Percentiles rank a stretch among this genome's conserved stretches.
Evolutionary conservation across 192 early-diverging fungal genomes (phyloP).

Genomic region (Allomyces arbusculus): DNA sequence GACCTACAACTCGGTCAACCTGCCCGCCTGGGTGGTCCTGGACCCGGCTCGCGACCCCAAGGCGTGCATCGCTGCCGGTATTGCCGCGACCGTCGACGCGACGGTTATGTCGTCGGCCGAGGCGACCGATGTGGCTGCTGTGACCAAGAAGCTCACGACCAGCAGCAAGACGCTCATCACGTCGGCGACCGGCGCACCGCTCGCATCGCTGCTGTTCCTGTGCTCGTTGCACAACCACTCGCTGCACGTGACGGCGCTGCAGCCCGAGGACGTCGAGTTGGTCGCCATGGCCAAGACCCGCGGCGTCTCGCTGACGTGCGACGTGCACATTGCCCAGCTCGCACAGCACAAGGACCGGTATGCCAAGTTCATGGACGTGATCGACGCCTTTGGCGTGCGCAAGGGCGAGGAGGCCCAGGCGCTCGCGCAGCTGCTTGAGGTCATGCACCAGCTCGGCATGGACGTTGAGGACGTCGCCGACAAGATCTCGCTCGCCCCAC

Average conservation of each 20-base stretch:
- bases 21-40: constrained; percentile 57
- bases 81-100: constrained; percentile 51
- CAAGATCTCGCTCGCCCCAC: constrained; percentile 14
- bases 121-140: constrained; percentile 30
- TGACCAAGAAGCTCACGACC: constrained; percentile 49
- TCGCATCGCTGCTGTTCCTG: constrained; percentile 71
- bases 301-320: constrained; percentile 73
- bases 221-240: constrained; percentile 60
- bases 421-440: not conserved
- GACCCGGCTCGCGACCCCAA: constrained; percentile 5
- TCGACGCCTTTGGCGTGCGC: constrained; percentile 86
- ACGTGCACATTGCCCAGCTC: constrained; percentile 29
- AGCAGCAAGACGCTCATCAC: constrained; percentile 48
- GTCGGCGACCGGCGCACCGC: constrained; percentile 64
- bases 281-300: constrained; percentile 71
- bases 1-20: constrained; percentile 53
- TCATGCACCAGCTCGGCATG: not conserved
- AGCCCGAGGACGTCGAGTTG: constrained; percentile 62
- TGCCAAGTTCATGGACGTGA: constrained; percentile 26
- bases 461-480: constrained; percentile 17
- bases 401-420: not conserved
- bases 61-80: constrained; percentile 29
- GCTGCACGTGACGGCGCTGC: constrained; percentile 78
- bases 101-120: constrained; percentile 38
- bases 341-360: not conserved